Percentiles rank a stretch among this genome's conserved stretches.
Evolutionary conservation across 2,329 filamentous ascomycete species (phyloP).

Genomic region (Thelonectria rubi): DNA sequence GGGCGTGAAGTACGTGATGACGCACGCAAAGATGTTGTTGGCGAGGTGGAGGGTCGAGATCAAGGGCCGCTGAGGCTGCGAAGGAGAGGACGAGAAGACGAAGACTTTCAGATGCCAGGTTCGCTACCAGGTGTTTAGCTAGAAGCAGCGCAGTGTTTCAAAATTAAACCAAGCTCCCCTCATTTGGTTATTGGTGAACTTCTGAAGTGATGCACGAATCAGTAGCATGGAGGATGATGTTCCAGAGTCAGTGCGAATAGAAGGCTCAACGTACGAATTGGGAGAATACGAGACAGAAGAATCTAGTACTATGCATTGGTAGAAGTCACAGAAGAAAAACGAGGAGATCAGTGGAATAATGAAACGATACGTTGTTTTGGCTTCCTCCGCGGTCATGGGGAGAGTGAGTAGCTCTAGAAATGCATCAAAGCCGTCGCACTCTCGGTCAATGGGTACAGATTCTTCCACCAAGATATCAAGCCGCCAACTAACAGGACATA

Average conservation of each 20-base stretch:
- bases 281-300: too few relatives aligned
- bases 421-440: constrained; percentile 44
- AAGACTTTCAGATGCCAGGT: constrained; percentile 58
- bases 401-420: constrained; percentile 36
- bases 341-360: too few relatives aligned
- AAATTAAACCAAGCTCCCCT: constrained; percentile 16
- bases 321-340: too few relatives aligned
- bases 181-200: constrained; percentile 2
- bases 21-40: constrained; percentile 56
- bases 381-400: background rate
- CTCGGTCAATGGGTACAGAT: constrained; percentile 77
- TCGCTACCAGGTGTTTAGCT: constrained; percentile 53
- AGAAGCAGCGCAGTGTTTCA: constrained; percentile 37
- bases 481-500: constrained; percentile 80
- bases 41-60: constrained; percentile 54
- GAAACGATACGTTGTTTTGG: too few relatives aligned
- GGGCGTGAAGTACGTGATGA: constrained; percentile 62
- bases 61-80: constrained; percentile 52
- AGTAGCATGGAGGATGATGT: background rate
- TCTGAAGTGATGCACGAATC: background rate
- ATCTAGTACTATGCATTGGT: too few relatives aligned
- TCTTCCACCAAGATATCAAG: constrained; percentile 73
- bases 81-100: constrained; percentile 49
- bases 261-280: too few relatives aligned
- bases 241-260: background rate